A percentile compares a stretch with the other conserved stretches of the same genome.
phyloP scores from a whole-genome alignment of 768 basidiomycete genomes.

The Mrakia gelida region DNA sequence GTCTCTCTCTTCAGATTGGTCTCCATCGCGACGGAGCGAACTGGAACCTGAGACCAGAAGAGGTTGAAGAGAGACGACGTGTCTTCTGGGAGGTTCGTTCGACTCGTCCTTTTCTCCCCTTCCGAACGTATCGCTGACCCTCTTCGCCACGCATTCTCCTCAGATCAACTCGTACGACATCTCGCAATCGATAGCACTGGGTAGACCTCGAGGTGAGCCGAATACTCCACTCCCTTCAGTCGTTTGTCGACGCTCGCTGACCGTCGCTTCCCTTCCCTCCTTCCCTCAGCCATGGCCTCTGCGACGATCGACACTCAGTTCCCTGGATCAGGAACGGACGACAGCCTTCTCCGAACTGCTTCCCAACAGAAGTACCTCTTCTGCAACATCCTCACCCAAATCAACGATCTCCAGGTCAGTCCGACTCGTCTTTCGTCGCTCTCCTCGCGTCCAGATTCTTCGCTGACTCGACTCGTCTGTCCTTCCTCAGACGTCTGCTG shows the following conservation, averaged over 20 bases:
- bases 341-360: not conserved
- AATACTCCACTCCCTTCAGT: not conserved
- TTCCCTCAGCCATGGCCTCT: constrained; percentile 1
- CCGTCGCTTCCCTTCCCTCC: not conserved
- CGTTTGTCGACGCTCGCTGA: not conserved
- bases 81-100: constrained; percentile 21
- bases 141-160: not conserved
- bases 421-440: too few relatives aligned
- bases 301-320: constrained; percentile 12
- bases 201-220: constrained; percentile 14
- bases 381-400: constrained; percentile 15
- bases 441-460: too few relatives aligned
- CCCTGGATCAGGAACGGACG: not conserved
- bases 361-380: constrained; percentile 24
- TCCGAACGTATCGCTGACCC: not conserved
- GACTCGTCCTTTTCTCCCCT: too few relatives aligned
- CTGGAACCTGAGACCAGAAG: constrained; percentile 27
- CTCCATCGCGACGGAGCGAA: constrained; percentile 29
- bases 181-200: constrained; percentile 4
- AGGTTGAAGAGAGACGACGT: constrained; percentile 26
- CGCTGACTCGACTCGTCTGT: too few relatives aligned
- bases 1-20: not conserved
- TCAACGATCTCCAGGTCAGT: constrained; percentile 24
- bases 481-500: not conserved
- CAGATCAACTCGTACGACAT: constrained; percentile 21